Base-by-base conservation (phyloP, 139 green algal species). In the Auxenochlorella pyrenoidosa region DNA sequence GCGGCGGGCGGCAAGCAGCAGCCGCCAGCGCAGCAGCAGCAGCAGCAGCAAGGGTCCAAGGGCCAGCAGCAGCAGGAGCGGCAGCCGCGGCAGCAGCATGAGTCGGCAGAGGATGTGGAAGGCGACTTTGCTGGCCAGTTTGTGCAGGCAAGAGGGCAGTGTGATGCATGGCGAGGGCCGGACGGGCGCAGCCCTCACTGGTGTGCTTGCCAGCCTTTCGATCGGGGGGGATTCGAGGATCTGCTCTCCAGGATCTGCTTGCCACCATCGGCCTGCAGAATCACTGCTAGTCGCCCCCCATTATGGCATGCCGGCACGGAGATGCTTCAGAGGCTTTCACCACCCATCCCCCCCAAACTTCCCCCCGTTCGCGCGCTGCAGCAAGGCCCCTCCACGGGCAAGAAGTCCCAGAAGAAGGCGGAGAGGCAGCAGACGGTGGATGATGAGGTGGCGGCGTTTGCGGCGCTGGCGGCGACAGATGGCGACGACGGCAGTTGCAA, bases 61-160 rank as follows among this genome's bases (percentile, higher is more conserved):
- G 75, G 5, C 18, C 40, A 5, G 26, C 16, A 65, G 75, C 75
- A 82, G 43, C 76, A 82, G 76, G 30, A 40, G 36, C 66, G 72
- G 72, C 47, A 36, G 24, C n/a, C 68, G 34, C 36, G 75, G 83
- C 19, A 40, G 51, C 24, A 73, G 70, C 18, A 21, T 28, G 54
- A 47, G 34, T 22, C 34, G 51, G 82, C 26, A 2, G 83, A 88
- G 1, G 83, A 60, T 30, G 51, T 88, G 28, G 71, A 63, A 18
- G 83, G 73, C 22, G 83, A 88, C 26, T 88, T 88, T 66, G 83
- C 51, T 0, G 83, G n/a, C 8, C 60, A 36, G 80, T 36, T 16
- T 32, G 34, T 58, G 59, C 24, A 59, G 40, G 58, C 10, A n/a
- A 71, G 47, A 1, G 41, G 8, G 40, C 5, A 5, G 73, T 34